Conservation (phyloP, 345 rosid genomes). For the Gossypium turneri region DNA sequence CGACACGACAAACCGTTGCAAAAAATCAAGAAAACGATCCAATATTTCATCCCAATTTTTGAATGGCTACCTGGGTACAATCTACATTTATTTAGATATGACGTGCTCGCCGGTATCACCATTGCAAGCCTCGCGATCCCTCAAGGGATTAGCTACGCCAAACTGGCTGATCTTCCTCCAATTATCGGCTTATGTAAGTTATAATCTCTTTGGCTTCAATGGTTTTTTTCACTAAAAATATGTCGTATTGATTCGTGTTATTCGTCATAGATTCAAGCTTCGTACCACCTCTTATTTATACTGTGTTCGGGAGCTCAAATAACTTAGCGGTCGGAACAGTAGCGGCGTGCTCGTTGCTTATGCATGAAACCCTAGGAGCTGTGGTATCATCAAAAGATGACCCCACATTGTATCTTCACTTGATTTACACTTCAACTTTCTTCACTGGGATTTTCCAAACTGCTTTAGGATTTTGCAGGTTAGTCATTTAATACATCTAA, state of each 20-base stretch:
- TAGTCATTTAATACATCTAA: not conserved
- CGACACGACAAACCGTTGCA: constrained; percentile 16
- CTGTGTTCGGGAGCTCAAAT: constrained; percentile 77
- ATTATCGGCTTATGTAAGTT: constrained; percentile 77
- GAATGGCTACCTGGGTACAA: constrained; percentile 75
- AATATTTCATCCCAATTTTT: constrained; percentile 70
- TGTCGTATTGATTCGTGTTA: too few species aligned
- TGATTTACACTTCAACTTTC: constrained; percentile 69
- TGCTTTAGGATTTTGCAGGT: constrained; percentile 64
- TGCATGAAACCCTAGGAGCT: constrained; percentile 43
- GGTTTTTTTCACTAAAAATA: too few species aligned
- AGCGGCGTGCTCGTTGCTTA: constrained; percentile 69
- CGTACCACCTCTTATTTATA: constrained; percentile 70
- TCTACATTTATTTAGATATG: constrained; percentile 41
- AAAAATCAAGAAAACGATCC: constrained; percentile 29
- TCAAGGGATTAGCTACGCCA: constrained; percentile 92
- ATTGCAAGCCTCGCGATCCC: constrained; percentile 87
- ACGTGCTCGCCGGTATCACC: constrained; percentile 85
- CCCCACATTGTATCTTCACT: constrained; percentile 49
- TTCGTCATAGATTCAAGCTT: constrained; percentile 72
- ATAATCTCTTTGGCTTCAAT: too few species aligned
- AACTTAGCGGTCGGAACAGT: constrained; percentile 81
- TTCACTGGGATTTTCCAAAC: constrained; percentile 71
- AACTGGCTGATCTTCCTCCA: constrained; percentile 70
- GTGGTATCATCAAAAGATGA: constrained; percentile 33